Percentiles rank a stretch among this genome's conserved stretches.
Conservation (phyloP, 192 early-diverging fungal species). For the Dissophora globulifera region DNA sequence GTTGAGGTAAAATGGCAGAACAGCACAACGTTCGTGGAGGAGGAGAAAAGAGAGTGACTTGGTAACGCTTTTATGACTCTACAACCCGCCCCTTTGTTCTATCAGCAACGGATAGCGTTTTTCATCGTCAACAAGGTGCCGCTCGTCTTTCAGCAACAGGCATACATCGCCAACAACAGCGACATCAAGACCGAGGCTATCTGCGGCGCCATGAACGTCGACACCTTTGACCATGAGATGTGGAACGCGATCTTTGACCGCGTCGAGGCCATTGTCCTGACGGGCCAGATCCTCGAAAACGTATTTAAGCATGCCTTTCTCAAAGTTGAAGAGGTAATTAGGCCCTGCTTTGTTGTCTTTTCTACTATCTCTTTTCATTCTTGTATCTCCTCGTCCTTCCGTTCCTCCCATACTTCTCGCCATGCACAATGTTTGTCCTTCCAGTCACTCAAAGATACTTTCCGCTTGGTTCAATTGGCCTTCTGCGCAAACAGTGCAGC, state of each 20-base stretch:
- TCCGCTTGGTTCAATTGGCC: no score
- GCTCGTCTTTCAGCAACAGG: conserved; percentile 85
- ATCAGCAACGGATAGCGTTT: conserved; percentile 61
- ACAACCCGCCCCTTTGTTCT: no score
- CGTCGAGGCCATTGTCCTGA: conserved; percentile 84
- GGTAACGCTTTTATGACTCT: no score
- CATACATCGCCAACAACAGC: conserved; percentile 76
- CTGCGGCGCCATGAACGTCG: conserved; percentile 76
- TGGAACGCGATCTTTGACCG: conserved; percentile 73
- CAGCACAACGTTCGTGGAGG: no score
- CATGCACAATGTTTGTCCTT: no score
- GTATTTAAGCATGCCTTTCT: conserved; percentile 67
- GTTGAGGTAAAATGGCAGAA: no score
- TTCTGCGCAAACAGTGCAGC: no score
- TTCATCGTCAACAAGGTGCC: conserved; percentile 91
- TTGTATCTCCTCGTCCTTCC: no score
- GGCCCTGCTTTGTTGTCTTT: conserved; percentile 60
- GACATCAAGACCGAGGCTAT: conserved; percentile 68
- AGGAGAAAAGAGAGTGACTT: no score
- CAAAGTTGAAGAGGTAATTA: conserved; percentile 54
- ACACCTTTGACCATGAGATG: conserved; percentile 64
- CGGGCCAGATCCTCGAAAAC: conserved; percentile 84
- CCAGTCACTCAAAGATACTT: no score
- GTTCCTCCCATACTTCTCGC: no score
- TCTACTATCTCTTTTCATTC: conserved; percentile 1